A percentile compares a stretch with the other conserved stretches of the same genome.
Conservation (phyloP, 371 early-diverging fungal species). For the Mucor piriformis region DNA sequence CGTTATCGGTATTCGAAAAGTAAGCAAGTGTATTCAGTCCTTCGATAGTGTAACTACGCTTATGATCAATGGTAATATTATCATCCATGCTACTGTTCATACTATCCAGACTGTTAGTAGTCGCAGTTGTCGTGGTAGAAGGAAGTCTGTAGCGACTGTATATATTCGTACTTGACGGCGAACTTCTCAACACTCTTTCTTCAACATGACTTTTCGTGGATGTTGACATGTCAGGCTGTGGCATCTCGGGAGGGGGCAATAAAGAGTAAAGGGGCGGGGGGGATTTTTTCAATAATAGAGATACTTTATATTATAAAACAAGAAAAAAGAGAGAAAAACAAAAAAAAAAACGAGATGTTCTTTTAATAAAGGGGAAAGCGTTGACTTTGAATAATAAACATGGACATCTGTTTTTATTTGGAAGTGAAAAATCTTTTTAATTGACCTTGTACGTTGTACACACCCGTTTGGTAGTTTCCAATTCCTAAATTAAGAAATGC, state of each 20-base stretch:
- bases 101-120: slow-evolving; percentile 10
- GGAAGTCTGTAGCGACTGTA: slow-evolving; percentile 27
- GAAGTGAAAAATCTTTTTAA: too few relatives aligned
- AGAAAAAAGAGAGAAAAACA: neutral
- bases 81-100: slow-evolving; percentile 2
- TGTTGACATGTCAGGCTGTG: slow-evolving; percentile 6
- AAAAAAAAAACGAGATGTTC: neutral
- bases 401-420: too few relatives aligned
- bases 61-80: slow-evolving; percentile 3
- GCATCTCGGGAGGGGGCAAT: neutral
- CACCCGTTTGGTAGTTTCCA: too few relatives aligned
- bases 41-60: slow-evolving; percentile 20
- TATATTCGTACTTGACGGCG: slow-evolving; percentile 24
- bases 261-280: neutral
- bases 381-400: too few relatives aligned
- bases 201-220: neutral
- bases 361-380: too few relatives aligned
- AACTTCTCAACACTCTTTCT: slow-evolving; percentile 2
- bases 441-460: too few relatives aligned
- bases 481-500: too few relatives aligned
- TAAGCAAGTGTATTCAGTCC: slow-evolving; percentile 17
- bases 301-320: too few relatives aligned
- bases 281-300: too few relatives aligned
- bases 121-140: slow-evolving; percentile 10
- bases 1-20: slow-evolving; percentile 7